These are phyloP conservation scores for Cyberlindnera americana DNA, from an alignment of 805 yeast species.

Conservation along the genomic window DNA sequence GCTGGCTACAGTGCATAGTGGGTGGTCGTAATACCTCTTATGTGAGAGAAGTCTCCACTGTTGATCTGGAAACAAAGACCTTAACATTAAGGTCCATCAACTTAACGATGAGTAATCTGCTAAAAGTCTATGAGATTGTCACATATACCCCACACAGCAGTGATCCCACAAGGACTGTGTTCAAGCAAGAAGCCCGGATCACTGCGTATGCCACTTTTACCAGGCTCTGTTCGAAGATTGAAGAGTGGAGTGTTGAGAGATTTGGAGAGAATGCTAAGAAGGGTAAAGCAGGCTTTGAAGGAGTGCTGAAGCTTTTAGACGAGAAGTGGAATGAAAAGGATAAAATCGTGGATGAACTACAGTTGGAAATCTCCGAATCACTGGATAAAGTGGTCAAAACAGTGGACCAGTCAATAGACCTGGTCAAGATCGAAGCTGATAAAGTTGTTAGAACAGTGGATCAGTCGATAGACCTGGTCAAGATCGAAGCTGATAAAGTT, in stretches of 20 bases:
- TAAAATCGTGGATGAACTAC: slow-evolving; percentile 27
- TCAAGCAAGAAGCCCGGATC: slow-evolving; percentile 82
- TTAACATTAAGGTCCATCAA: slow-evolving; percentile 82
- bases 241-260: slow-evolving; percentile 88
- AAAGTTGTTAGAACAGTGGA: slow-evolving; percentile 32
- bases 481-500: slow-evolving; percentile 37
- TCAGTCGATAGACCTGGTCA: slow-evolving; percentile 40
- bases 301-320: slow-evolving; percentile 56
- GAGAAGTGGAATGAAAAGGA: slow-evolving; percentile 33
- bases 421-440: slow-evolving; percentile 42
- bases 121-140: slow-evolving; percentile 87
- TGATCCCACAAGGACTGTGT: slow-evolving; percentile 55
- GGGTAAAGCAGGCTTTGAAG: slow-evolving; percentile 84
- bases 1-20: slow-evolving; percentile 69
- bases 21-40: slow-evolving; percentile 73
- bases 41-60: slow-evolving; percentile 86
- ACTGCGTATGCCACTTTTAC: slow-evolving; percentile 76
- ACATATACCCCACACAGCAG: slow-evolving; percentile 64
- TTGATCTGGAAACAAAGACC: slow-evolving; percentile 62
- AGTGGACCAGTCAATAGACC: slow-evolving; percentile 35
- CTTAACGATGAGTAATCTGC: slow-evolving; percentile 70
- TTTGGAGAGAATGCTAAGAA: slow-evolving; percentile 82
- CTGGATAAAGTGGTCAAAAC: slow-evolving; percentile 30
- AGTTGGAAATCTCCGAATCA: slow-evolving; percentile 25
- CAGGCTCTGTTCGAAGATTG: slow-evolving; percentile 74